These are phyloP conservation scores for Croton laevigatus DNA, from an alignment of 441 rosid species.

Conservation along the genomic window DNA sequence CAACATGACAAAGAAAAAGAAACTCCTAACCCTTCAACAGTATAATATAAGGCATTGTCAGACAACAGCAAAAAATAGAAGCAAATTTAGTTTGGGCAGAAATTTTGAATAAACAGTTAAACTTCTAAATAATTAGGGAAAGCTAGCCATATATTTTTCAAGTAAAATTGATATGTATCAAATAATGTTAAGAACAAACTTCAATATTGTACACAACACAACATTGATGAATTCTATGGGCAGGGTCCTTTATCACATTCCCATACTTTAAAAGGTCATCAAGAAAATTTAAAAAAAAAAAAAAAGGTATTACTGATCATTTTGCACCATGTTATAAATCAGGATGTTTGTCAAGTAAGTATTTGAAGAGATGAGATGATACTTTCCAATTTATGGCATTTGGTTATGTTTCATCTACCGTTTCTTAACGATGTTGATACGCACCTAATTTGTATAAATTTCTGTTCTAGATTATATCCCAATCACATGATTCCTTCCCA, in stretches of 20 bases:
- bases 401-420: background rate
- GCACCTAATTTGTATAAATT: background rate
- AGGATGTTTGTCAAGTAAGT: background rate
- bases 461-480: background rate
- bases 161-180: background rate
- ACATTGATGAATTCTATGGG: background rate
- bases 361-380: background rate
- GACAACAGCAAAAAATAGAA: background rate
- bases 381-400: conserved; percentile 8
- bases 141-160: background rate
- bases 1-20: background rate
- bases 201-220: background rate
- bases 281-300: background rate
- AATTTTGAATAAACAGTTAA: background rate
- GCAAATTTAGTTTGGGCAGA: background rate
- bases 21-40: background rate
- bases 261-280: background rate
- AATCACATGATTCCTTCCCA: background rate
- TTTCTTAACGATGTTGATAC: conserved; percentile 9
- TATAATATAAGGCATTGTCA: background rate
- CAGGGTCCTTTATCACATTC: background rate
- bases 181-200: conserved; percentile 2
- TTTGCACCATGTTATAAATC: background rate
- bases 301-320: background rate
- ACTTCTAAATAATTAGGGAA: background rate